Base-by-base conservation (phyloP, 352 stramenopile genomes). In the Globisporangium nagaii region DNA sequence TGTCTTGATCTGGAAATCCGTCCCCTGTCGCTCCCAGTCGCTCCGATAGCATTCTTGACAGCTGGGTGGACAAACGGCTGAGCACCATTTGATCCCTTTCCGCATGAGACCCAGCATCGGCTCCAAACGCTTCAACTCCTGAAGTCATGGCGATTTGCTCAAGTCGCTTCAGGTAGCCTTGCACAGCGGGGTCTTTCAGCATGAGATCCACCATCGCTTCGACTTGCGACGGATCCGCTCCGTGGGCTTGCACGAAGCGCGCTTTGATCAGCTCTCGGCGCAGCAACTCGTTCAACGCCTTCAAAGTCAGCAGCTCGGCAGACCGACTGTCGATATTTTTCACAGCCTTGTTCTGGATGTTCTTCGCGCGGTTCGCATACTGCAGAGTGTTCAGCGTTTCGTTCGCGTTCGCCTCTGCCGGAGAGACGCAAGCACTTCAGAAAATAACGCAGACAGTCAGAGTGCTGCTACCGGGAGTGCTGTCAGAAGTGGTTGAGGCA, bases 291-390 rank as follows among this genome's bases (percentile, higher is more conserved):
- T 88, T 87, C 19, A 90, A 75, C 0, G 82, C 75, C 46, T 86
- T 85, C 30, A 90, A 53, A n/a, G 65, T 71, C 19, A 82, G 56
- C 0, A 95, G 47, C 49, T 95, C 81, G 0, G 76, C 80, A 12
- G 84, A 90, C 12, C 77, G 68, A n/a, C 68, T 78, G 65, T 95
- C 84, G 30, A 95, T 78, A 39, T 95, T 95, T 48, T 95, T 95
- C 24, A 95, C 71, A 4, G 85, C 85, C 56, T 95, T 95, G 55
- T 95, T 95, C 34, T 93, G 85, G 50, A 95, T 95, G 45, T 93
- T 93, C 44, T 88, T 90, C 7, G 85, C 85, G 1, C 85, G 76
- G 47, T 91, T 95, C 19, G 85, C 85, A 34, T 95, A 95, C 36
- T 92, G 84, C 8, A 95, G 69, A 2, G 85, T 95, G 53, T 86